Conservation (phyloP, 192 early-diverging fungal species). For the Phycomyces nitens region DNA sequence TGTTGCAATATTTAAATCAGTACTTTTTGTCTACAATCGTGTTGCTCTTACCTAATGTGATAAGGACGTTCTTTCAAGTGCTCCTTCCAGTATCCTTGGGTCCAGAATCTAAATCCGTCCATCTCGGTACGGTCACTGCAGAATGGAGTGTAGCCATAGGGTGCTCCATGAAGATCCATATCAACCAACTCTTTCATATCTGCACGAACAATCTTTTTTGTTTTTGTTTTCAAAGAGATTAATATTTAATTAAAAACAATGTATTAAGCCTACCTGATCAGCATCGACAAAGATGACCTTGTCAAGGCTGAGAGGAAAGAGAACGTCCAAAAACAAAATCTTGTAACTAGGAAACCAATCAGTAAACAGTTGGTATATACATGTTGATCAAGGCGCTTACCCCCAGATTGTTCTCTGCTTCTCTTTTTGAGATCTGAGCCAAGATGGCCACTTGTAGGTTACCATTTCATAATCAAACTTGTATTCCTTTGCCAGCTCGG, state of each 20-base stretch:
- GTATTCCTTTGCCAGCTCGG: constrained; percentile 80
- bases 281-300: constrained; percentile 99
- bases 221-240: neutral
- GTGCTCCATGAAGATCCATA: constrained; percentile 90
- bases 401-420: constrained; percentile 99
- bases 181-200: constrained; percentile 91
- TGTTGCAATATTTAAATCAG: neutral
- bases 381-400: constrained; percentile 12
- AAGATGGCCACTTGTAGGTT: constrained; percentile 98
- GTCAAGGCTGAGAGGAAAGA: constrained; percentile 90
- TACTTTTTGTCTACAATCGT: neutral
- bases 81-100: constrained; percentile 90
- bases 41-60: constrained; percentile 68
- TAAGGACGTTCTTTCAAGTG: constrained; percentile 87
- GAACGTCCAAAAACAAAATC: constrained; percentile 95
- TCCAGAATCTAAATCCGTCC: constrained; percentile 98
- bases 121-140: constrained; percentile 89
- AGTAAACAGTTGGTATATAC: neutral
- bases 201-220: constrained; percentile 77
- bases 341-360: constrained; percentile 66
- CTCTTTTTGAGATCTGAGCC: constrained; percentile 87
- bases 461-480: constrained; percentile 94
- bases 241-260: neutral
- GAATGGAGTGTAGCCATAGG: constrained; percentile 96
- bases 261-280: constrained; percentile 65